Conservation (phyloP, 139 green algal species). For the Chlamydomonas sp. region DNA sequence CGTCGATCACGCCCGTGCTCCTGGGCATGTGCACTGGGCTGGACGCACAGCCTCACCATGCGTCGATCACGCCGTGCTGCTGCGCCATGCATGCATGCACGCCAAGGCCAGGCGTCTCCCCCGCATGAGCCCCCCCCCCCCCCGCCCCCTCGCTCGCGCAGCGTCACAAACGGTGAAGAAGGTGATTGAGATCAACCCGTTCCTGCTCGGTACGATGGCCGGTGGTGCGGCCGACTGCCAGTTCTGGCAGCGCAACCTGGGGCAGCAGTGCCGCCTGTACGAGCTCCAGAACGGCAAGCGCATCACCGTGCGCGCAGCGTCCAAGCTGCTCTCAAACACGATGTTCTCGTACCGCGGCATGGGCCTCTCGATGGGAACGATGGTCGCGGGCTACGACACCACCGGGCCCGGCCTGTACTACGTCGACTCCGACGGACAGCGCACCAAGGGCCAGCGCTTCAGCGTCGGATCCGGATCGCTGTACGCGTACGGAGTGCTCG, state of each 20-base stretch:
- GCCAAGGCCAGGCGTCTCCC: too few species aligned
- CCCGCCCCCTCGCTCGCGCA: conserved; percentile 31
- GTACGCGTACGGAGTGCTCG: conserved; percentile 97
- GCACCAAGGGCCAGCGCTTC: conserved; percentile 91
- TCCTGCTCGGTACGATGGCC: conserved; percentile 97
- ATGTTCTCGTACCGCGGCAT: conserved; percentile 97
- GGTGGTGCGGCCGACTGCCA: conserved; percentile 96
- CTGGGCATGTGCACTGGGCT: too few species aligned
- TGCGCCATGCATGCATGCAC: too few species aligned
- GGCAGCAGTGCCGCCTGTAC: conserved; percentile 90
- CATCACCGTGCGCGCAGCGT: conserved; percentile 91
- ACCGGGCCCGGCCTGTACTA: conserved; percentile 93
- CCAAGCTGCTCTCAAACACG: conserved; percentile 96
- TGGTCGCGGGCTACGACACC: conserved; percentile 87
- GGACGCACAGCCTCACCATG: too few species aligned
- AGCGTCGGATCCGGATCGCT: conserved; percentile 89
- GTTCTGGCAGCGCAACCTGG: conserved; percentile 95
- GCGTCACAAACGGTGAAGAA: conserved; percentile 96
- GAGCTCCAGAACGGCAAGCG: conserved; percentile 92
- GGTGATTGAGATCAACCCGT: conserved; percentile 99
- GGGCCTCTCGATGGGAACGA: conserved; percentile 98
- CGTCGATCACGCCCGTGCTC: too few species aligned
- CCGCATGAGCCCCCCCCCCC: too few species aligned
- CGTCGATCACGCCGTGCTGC: too few species aligned
- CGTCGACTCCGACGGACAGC: conserved; percentile 92